Conservation (phyloP, 805 yeast species). For the Monosporozyma siamensis region DNA sequence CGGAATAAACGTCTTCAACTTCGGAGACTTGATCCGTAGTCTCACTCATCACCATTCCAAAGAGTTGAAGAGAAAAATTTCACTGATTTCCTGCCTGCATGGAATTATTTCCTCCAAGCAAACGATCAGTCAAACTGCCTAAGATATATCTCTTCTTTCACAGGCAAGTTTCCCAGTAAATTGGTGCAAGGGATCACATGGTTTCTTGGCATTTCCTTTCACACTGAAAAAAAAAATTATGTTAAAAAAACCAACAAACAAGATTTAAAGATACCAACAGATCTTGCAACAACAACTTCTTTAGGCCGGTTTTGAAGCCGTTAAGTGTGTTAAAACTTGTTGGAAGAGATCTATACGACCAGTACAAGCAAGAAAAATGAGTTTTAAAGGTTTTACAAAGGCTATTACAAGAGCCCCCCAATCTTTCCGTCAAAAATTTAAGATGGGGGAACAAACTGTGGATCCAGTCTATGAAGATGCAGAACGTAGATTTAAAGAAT, state of each 20-base stretch:
- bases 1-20: constrained; percentile 23
- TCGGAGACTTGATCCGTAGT: constrained; percentile 3
- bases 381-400: constrained; percentile 81
- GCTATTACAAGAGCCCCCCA: constrained; percentile 86
- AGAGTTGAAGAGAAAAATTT: too few species aligned
- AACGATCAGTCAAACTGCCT: too few species aligned
- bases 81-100: too few species aligned
- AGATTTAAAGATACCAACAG: not conserved
- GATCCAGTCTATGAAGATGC: constrained; percentile 94
- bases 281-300: not conserved
- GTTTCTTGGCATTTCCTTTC: not conserved
- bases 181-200: not conserved
- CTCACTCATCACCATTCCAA: not conserved
- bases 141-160: not conserved
- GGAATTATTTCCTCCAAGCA: too few species aligned
- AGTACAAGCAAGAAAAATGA: constrained; percentile 39
- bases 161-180: not conserved
- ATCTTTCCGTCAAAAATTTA: constrained; percentile 76
- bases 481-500: constrained; percentile 88
- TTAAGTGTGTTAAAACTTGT: too few species aligned
- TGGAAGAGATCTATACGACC: too few species aligned
- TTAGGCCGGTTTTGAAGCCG: too few species aligned
- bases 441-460: constrained; percentile 69
- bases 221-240: not conserved
- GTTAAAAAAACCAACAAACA: not conserved